Evolutionary conservation across 2,329 filamentous ascomycete species (phyloP).

Genomic region (Aspergillus aculeatus): DNA sequence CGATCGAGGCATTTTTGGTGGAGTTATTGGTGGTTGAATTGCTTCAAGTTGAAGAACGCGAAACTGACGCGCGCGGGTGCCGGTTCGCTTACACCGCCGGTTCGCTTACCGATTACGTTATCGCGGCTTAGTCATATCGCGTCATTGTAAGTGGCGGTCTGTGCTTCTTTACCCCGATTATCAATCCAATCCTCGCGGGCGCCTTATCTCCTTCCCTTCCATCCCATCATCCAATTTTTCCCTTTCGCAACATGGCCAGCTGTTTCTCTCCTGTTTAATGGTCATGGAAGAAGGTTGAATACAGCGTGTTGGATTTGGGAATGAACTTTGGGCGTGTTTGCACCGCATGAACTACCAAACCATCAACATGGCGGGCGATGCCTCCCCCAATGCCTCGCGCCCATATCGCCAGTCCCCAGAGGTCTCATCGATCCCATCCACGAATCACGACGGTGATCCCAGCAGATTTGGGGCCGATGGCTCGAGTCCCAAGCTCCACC

Average conservation of each 20-base stretch:
- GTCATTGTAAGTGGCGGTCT: neutral
- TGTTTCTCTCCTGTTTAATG: neutral
- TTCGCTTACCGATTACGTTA: too few species aligned
- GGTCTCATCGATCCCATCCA: conserved; percentile 6
- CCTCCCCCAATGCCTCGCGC: conserved; percentile 16
- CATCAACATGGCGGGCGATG: conserved; percentile 33
- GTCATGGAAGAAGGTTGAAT: neutral
- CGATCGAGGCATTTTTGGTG: too few species aligned
- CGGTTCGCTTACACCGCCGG: too few species aligned
- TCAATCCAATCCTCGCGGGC: neutral
- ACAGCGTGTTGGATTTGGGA: neutral
- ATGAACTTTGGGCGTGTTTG: neutral
- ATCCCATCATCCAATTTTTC: neutral
- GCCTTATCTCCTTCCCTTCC: conserved; percentile 2
- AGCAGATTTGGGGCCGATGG: neutral
- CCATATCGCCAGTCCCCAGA: conserved; percentile 5
- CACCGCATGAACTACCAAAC: conserved; percentile 38
- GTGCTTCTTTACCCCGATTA: neutral
- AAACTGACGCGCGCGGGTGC: too few species aligned
- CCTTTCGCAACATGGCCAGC: conserved; percentile 1
- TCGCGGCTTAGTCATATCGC: neutral
- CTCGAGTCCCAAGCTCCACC: neutral
- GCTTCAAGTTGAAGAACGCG: too few species aligned
- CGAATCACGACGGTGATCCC: conserved; percentile 5
- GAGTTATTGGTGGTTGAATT: too few species aligned